Percentiles rank a stretch among this genome's conserved stretches.
phyloP scores from a whole-genome alignment of 257 asterid genomes.

The Solanum bukasovii region DNA sequence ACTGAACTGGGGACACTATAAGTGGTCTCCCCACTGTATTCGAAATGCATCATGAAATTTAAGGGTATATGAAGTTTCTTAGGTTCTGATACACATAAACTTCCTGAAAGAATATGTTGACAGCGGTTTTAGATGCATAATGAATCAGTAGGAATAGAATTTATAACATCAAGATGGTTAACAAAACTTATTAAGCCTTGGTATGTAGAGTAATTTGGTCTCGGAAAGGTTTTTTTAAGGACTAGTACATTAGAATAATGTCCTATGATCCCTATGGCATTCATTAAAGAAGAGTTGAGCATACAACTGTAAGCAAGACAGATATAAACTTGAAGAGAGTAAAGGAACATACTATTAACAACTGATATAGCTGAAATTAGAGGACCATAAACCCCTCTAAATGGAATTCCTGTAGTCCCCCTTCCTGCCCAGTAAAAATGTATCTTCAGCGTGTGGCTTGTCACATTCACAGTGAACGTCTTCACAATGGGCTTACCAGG shows the following conservation, averaged over 20 bases:
- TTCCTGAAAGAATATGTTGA: background rate
- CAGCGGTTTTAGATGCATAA: background rate
- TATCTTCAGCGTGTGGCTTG: conserved; percentile 50
- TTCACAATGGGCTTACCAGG: conserved; percentile 52
- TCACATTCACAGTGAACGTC: conserved; percentile 44
- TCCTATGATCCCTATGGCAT: background rate
- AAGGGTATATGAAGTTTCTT: background rate
- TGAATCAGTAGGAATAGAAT: background rate
- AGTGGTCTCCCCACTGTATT: background rate
- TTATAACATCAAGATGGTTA: background rate
- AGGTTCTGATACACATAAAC: background rate
- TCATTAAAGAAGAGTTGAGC: background rate
- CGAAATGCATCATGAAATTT: background rate
- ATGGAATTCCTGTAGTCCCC: conserved; percentile 87
- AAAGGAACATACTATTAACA: conserved; percentile 52
- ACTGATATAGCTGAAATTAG: conserved; percentile 84
- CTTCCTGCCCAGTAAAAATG: conserved; percentile 87
- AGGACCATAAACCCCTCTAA: conserved; percentile 83
- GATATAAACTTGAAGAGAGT: background rate
- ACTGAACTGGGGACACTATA: background rate
- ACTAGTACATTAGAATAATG: background rate
- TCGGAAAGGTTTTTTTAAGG: background rate
- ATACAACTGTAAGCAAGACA: background rate
- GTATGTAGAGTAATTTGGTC: background rate
- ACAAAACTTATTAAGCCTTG: background rate